Evolutionary conservation across 78 protist species (phyloP).

Genomic region (Dictyostelium intermedium): DNA sequence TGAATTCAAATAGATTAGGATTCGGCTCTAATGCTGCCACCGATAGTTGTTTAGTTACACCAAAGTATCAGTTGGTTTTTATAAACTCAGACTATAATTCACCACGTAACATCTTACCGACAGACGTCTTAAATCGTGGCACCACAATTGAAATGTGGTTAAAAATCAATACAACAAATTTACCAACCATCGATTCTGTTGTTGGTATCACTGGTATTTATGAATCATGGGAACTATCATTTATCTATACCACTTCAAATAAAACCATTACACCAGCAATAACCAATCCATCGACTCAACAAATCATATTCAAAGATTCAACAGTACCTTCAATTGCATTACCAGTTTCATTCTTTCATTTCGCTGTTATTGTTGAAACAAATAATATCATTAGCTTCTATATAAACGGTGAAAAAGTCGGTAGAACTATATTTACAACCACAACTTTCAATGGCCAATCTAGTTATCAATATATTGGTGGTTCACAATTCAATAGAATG

Average conservation of each 20-base stretch:
- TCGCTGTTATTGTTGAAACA: neutral
- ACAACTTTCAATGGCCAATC: neutral
- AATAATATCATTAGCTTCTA: neutral
- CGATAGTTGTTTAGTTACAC: neutral
- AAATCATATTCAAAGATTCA: neutral
- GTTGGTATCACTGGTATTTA: slow-evolving; percentile 4
- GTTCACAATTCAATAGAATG: neutral
- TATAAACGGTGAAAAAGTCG: neutral
- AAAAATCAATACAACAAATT: neutral
- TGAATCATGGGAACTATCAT: neutral
- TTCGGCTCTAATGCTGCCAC: neutral
- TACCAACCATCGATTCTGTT: neutral
- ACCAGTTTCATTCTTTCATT: slow-evolving; percentile 17
- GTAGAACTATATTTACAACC: neutral
- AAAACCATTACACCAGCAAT: neutral
- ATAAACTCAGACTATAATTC: neutral
- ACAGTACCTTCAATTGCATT: neutral
- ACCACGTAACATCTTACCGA: neutral
- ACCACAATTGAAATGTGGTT: slow-evolving; percentile 35
- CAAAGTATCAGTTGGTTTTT: slow-evolving; percentile 1
- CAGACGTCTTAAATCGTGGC: neutral
- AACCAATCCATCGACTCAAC: neutral
- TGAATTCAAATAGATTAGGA: neutral
- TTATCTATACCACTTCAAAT: neutral
- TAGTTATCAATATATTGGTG: slow-evolving; percentile 12